Conservation (phyloP, 108 stramenopile genomes). For the Nannochloropsis granulata region DNA sequence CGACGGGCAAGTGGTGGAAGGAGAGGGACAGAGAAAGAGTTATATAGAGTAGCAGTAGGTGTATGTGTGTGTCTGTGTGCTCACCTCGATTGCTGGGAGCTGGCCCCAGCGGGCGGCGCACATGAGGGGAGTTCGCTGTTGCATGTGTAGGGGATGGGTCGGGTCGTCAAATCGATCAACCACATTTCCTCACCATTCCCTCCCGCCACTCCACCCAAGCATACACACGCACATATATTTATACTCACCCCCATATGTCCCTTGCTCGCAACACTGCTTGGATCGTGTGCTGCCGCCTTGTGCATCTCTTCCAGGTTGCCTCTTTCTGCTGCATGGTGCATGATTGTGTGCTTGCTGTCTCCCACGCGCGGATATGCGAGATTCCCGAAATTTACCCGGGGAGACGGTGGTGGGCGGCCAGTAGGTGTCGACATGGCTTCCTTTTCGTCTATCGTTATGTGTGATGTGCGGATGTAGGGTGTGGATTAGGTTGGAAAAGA, state of each 20-base stretch:
- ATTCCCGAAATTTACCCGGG: not conserved
- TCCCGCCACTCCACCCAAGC: not conserved
- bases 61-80: not conserved
- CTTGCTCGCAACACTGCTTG: not conserved
- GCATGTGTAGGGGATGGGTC: not conserved
- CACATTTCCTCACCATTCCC: not conserved
- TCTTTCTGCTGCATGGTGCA: not conserved
- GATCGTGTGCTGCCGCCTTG: not conserved
- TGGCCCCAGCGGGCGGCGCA: not conserved
- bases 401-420: not conserved
- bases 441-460: too few species aligned
- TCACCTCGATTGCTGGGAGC: not conserved
- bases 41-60: too few species aligned
- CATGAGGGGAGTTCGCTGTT: not conserved
- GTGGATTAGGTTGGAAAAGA: too few species aligned
- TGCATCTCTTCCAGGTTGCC: not conserved
- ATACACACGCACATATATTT: not conserved
- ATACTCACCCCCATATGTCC: not conserved
- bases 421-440: not conserved
- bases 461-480: too few species aligned
- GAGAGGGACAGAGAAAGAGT: too few species aligned
- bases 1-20: too few species aligned
- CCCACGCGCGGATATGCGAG: not conserved
- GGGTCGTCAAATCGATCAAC: not conserved
- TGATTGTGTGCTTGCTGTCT: not conserved